These are phyloP conservation scores for Yamadazyma sp. DNA, from an alignment of 805 yeast genomes.

Conservation along the genomic window DNA sequence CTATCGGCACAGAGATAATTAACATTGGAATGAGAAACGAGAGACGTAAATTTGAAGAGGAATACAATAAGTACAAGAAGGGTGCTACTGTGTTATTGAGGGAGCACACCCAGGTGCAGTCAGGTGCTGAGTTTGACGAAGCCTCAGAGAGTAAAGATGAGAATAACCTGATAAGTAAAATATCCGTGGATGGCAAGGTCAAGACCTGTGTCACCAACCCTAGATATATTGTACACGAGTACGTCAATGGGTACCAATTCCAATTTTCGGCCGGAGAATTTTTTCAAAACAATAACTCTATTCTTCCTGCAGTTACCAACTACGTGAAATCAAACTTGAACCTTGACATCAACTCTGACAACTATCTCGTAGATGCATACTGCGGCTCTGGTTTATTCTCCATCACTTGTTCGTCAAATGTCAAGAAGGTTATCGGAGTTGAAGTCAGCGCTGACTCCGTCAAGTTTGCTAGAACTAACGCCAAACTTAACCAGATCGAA, in stretches of 20 bases:
- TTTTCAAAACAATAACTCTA: constrained; percentile 93
- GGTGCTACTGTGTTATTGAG: constrained; percentile 88
- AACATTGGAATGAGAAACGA: constrained; percentile 74
- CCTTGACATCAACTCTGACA: constrained; percentile 34
- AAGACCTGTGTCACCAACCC: constrained; percentile 79
- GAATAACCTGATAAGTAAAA: constrained; percentile 19
- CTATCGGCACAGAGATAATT: constrained; percentile 80
- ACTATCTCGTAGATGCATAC: constrained; percentile 87
- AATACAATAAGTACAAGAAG: constrained; percentile 52
- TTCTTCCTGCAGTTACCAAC: constrained; percentile 76
- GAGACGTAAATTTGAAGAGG: constrained; percentile 52
- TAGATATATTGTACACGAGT: constrained; percentile 77
- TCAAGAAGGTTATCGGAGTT: constrained; percentile 87
- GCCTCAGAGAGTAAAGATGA: constrained; percentile 40
- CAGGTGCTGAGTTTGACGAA: constrained; percentile 21
- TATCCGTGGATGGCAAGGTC: constrained; percentile 25
- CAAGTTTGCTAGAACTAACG: constrained; percentile 81
- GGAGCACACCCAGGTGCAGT: constrained; percentile 59
- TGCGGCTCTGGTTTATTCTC: constrained; percentile 96
- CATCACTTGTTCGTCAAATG: constrained; percentile 77
- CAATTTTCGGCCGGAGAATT: constrained; percentile 93
- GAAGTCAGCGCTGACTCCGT: constrained; percentile 92
- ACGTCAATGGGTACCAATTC: constrained; percentile 71
- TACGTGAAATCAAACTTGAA: constrained; percentile 73
- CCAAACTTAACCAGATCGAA: constrained; percentile 66